Evolutionary conservation across 768 basidiomycete genomes (phyloP).

Genomic region (Mycena haematopus): DNA sequence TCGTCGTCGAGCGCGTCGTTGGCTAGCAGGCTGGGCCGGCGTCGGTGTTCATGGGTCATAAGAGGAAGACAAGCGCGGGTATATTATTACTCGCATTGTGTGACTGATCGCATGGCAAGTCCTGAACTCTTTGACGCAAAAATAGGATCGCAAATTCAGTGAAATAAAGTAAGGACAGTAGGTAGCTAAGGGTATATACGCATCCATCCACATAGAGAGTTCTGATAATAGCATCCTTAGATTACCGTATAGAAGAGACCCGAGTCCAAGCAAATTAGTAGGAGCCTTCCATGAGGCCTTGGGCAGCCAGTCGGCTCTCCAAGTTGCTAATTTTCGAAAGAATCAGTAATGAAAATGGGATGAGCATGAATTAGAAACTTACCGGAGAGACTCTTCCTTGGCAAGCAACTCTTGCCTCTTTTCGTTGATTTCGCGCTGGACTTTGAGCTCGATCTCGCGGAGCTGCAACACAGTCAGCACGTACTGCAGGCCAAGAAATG

Average conservation of each 20-base stretch:
- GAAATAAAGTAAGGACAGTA: constrained; percentile 13
- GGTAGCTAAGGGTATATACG: constrained; percentile 23
- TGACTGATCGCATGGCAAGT: not conserved
- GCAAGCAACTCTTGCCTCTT: constrained; percentile 86
- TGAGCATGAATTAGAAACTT: constrained; percentile 26
- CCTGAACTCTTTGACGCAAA: not conserved
- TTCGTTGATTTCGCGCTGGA: constrained; percentile 88
- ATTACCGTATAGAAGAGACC: constrained; percentile 16
- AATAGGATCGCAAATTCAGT: not conserved
- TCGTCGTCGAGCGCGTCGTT: constrained; percentile 64
- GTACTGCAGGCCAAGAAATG: constrained; percentile 5
- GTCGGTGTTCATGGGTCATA: constrained; percentile 29
- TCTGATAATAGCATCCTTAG: constrained; percentile 16
- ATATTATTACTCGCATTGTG: not conserved
- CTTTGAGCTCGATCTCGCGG: constrained; percentile 85
- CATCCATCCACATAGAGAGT: constrained; percentile 18
- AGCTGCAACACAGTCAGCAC: constrained; percentile 48
- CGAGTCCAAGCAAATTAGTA: constrained; percentile 20
- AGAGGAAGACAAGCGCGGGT: not conserved
- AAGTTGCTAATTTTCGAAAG: constrained; percentile 49
- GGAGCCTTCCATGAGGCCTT: constrained; percentile 37
- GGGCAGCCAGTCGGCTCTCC: constrained; percentile 64
- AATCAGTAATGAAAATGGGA: not conserved
- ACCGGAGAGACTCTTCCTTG: constrained; percentile 84
- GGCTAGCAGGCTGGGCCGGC: constrained; percentile 37